Percentiles rank a stretch among this genome's conserved stretches.
Conservation (phyloP, 2,329 filamentous ascomycete genomes). For the Rhynchosporium agropyri region DNA sequence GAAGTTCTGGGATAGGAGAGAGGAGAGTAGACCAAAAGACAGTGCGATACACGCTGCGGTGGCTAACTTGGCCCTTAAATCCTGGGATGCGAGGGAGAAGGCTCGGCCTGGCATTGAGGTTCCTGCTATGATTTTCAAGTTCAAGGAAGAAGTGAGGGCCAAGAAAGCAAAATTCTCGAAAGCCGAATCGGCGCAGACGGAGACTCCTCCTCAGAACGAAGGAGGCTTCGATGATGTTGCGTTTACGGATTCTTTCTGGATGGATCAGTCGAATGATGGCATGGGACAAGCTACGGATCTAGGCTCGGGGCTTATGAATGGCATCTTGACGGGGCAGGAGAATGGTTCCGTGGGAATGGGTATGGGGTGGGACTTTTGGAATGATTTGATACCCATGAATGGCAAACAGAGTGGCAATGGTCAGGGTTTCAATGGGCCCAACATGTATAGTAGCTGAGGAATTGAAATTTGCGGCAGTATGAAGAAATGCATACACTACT, state of each 20-base stretch:
- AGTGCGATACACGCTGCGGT: conserved; percentile 31
- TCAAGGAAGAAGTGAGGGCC: conserved; percentile 11
- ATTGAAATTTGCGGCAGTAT: not conserved
- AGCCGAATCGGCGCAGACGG: not conserved
- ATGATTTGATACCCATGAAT: conserved; percentile 22
- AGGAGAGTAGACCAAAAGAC: conserved; percentile 1
- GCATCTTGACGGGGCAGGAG: conserved; percentile 11
- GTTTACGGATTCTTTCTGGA: conserved; percentile 17
- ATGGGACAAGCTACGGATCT: conserved; percentile 8
- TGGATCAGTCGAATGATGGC: conserved; percentile 20
- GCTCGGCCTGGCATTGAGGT: conserved; percentile 12
- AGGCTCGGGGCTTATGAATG: conserved; percentile 16
- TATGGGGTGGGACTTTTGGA: conserved; percentile 30
- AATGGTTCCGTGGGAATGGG: conserved; percentile 10
- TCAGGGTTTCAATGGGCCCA: not conserved
- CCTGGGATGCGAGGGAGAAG: conserved; percentile 35
- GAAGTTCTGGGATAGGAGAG: conserved; percentile 3
- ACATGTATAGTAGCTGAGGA: conserved; percentile 5
- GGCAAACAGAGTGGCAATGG: conserved; percentile 1
- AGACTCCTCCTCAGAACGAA: not conserved
- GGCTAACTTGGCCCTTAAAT: conserved; percentile 33
- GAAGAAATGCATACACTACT: conserved; percentile 25
- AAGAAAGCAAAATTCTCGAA: conserved; percentile 3
- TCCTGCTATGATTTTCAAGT: conserved; percentile 18
- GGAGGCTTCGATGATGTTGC: not conserved